A percentile compares a stretch with the other conserved stretches of the same genome.
Evolutionary conservation across 129 eudicot species (phyloP).

Genomic region (Centaurea solstitialis): DNA sequence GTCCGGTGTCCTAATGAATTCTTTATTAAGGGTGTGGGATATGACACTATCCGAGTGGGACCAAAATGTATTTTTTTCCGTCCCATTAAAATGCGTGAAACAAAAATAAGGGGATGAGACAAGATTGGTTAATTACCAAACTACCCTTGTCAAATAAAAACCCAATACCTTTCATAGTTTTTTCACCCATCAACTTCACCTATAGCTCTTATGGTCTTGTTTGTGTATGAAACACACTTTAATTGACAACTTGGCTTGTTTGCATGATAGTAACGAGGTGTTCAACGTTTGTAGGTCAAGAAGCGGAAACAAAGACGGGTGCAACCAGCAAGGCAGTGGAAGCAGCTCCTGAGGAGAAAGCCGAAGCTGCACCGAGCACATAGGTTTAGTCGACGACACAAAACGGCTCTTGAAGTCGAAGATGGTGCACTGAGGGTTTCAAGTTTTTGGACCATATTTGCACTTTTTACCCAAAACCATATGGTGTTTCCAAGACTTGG

Average conservation of each 20-base stretch:
- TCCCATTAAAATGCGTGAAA: background rate
- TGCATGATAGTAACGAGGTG: background rate
- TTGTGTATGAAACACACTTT: too few species aligned
- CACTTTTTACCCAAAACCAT: conserved; percentile 12
- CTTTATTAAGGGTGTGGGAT: background rate
- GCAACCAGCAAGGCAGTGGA: conserved; percentile 32
- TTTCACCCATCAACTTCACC: too few species aligned
- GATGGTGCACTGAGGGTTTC: conserved; percentile 12
- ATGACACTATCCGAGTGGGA: background rate
- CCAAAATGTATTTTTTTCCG: background rate
- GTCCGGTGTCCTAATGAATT: too few species aligned
- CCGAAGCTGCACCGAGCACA: conserved; percentile 35
- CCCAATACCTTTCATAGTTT: too few species aligned
- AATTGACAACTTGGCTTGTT: background rate
- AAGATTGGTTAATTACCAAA: background rate
- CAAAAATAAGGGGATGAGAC: background rate
- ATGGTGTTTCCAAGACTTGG: conserved; percentile 17
- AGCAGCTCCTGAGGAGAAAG: conserved; percentile 13
- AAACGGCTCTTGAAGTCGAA: conserved; percentile 21
- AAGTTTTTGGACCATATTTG: conserved; percentile 10
- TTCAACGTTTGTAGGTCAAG: conserved; percentile 38
- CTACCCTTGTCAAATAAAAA: background rate
- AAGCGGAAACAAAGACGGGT: conserved; percentile 42
- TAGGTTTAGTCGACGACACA: conserved; percentile 12
- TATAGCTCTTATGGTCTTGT: too few species aligned